Evolutionary conservation across 768 basidiomycete genomes (phyloP), one percentile per base, ranked within the genome.

Genomic region (Hericium alpestre): DNA sequence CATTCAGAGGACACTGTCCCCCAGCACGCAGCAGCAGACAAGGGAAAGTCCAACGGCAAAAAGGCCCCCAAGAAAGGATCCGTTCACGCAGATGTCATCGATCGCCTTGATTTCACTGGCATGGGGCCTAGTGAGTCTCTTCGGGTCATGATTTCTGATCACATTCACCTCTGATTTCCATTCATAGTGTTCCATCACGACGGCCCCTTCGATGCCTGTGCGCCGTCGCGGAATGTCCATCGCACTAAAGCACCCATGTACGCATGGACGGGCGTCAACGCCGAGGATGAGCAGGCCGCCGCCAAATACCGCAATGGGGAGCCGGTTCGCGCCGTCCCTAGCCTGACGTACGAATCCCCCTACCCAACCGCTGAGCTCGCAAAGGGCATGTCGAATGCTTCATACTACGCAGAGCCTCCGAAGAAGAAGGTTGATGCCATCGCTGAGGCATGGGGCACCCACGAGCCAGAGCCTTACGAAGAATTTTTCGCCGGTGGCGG

Each of bases 391-490:
- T 38, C 32, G 13, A 57, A 56, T 39, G 2, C 60, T 49, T 56
- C 50, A 20, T 63, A 66, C 46, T 75, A 74, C 65, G 67, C 69
- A 55, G 78, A 81, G 58, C 79, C 79, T 9, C 81, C 84, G 38
- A 90, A 90, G 81, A 90, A 88, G 72, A 89, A 89, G 66, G 84
- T 88, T 38, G 89, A 93, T 63, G 89, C 87, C 39, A 84, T 93
- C 58, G 90, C 90, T 49, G 91, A 93, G 70, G 91, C 91, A 1
- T 93, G 91, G 91, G 91, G 91, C 39, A 90, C 90, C 53, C 88
- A 91, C 63, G 91, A 93, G 65, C 91, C 91, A 4, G 91, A 93
- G 66, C 91, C 91, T 7, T 93, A 79, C 64, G 90, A 93, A 64
- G 90, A 93, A 64, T 93, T 93, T 67, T 87, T 82, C 60, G 90